Evolutionary conservation across 305 asterid genomes (phyloP), one percentile per base, ranked within the genome.

Genomic region (Fraxinus albicans): DNA sequence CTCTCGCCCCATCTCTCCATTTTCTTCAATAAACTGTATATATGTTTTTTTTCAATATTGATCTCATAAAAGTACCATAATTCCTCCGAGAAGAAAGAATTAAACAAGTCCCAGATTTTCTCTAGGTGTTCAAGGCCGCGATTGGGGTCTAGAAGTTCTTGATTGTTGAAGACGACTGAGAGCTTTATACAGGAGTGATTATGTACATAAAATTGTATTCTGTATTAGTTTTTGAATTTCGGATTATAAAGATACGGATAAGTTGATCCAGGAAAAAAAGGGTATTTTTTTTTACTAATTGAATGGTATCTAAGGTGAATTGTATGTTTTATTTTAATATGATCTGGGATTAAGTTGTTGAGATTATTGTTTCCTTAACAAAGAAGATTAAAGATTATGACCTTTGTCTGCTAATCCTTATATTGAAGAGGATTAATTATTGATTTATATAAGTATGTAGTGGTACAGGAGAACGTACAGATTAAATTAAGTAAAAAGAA

Each of bases 101-200:
- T 5, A n/a, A 53, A 53, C 8, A 58, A 58, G 4, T 58, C 67
- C 67, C 25, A 58, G 27, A 19, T 19, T 84, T 80, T 70, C 50
- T 69, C 42, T 38, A 17, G 60, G 78, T 36, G 50, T 74, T 75
- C 65, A 63, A 21, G 50, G 75, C 83, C 79, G 12, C 78, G 7
- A 82, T 63, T 78, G 78, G 79, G 19, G 80, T 79, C 78, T 65
- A 8, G 33, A 21, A 25, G 44, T 78, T 73, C 82, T 69, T 77
- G 85, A 73, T 84, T 63, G 53, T 69, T 34, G 82, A 23, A 42
- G 84, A 80, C 79, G 86, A 83, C 74, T 87, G 31, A 73, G 42
- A 78, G 27, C 73, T 78, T 78, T 58, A 7, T 74, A 79, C 84
- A 86, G 91, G 91, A 84, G 17, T 76, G 82, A 25, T 76, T 36